These are phyloP conservation scores for Paraglomus brasilianum DNA, from an alignment of 192 early-diverging fungal species.

Conservation along the genomic window DNA sequence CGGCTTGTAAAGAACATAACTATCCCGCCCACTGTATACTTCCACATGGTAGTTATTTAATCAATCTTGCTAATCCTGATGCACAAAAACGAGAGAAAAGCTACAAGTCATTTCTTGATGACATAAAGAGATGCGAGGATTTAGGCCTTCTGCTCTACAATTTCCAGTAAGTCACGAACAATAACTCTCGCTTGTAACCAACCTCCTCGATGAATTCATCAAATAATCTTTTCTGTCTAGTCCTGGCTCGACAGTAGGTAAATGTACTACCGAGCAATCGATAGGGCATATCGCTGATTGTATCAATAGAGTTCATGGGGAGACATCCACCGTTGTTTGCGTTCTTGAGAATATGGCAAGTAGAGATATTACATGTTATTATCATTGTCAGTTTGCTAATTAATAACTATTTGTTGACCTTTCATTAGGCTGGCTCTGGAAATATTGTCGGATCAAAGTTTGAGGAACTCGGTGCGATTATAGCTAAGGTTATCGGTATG, in stretches of 20 bases:
- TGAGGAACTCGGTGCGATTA: conserved; percentile 47
- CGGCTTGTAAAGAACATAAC: conserved; percentile 16
- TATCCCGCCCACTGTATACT: conserved; percentile 38
- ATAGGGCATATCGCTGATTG: conserved; percentile 43
- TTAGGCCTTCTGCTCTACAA: conserved; percentile 54
- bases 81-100: conserved; percentile 43
- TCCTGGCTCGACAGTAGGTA: conserved; percentile 41
- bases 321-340: conserved; percentile 39
- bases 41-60: conserved; percentile 56
- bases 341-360: conserved; percentile 56
- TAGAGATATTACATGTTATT: background rate
- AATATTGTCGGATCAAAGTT: conserved; percentile 48
- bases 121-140: conserved; percentile 48
- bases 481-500: conserved; percentile 37
- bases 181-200: too few species aligned
- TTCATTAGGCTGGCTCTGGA: conserved; percentile 44
- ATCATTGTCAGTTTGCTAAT: background rate
- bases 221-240: conserved; percentile 14
- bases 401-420: background rate
- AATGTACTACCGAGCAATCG: conserved; percentile 35
- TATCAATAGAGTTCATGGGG: conserved; percentile 49
- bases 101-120: conserved; percentile 50
- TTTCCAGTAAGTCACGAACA: conserved; percentile 43
- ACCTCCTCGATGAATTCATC: too few species aligned
- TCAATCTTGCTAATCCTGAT: conserved; percentile 55